Evolutionary conservation across 768 basidiomycete species (phyloP), one percentile per base, ranked within the genome.

Genomic region (Cyathus striatus): DNA sequence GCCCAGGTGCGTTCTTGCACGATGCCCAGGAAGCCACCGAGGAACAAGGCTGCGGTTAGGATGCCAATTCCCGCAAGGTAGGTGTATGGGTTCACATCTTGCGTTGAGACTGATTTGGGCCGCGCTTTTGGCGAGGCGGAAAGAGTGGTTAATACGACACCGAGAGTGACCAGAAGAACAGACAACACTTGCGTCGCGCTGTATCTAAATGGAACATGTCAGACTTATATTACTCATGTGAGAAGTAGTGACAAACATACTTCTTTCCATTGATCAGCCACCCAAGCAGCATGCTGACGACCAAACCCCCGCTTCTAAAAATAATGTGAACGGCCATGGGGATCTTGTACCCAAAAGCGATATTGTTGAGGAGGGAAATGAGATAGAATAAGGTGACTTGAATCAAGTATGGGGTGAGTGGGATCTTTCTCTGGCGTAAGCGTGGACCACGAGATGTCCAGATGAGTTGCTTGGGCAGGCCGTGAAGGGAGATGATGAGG

Each of bases 311-410:
- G 51, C 88, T 90, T 32, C 93, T 76, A 57, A 95, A 95, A 47
- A 97, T 86, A 59, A 97, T 95, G 63, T 97, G 93, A 1, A 97
- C 84, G 0, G 88, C 66, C 80, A 96, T 91, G 17, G 94, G 92
- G 46, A 96, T 84, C 30, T 74, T 63, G 58, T 85, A 92, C 5
- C 75, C 86, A 56, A 97, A 95, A 1, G 90, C 92, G n/a, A 76
- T 79, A 65, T 94, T 96, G 61, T 96, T 97, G 50, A 97, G 68
- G 47, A 87, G 57, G 5, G 89, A 92, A 40, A 91, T 72, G 3
- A 73, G 60, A 46, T 87, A 84, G 64, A 94, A 94, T 25, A 97
- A 69, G 1, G 72, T 70, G 37, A 94, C 92, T 62, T 96, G 92
- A 2, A 82, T 62, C 21, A 86, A 53, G 68, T 94, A 94, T 10